Base-by-base conservation (phyloP, 2,329 filamentous ascomycete genomes). In the Pestalotiopsis sp. region DNA sequence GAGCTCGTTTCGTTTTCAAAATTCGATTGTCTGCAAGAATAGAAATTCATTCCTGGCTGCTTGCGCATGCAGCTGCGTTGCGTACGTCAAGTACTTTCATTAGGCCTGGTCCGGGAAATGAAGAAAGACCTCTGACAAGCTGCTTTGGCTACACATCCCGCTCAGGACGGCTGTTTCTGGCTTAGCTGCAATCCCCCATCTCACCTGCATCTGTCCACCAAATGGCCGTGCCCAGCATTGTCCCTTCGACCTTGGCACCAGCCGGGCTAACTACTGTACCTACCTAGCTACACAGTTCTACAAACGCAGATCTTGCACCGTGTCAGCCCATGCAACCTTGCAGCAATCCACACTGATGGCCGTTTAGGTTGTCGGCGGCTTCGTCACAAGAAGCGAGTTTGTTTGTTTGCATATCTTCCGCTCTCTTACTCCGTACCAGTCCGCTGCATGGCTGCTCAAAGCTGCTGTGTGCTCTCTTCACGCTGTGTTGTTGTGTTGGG, bases 321-420 rank as follows among this genome's bases (percentile, higher is more conserved):
- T 62, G 59, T 39, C 27, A 36, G 59, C 59, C 31, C n/a, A 17
- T 62, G 17, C 17, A 27, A 62, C 59, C 59, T 20, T 62, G 59
- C 25, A 59, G 57, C 45, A 20, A 52, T 59, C 57, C 59, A 62
- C 59, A 62, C 12, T 13, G 27, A n/a, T 62, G 36, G 59, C 59
- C 59, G 14, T 45, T 36, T 17, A 49, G 27, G 58, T 56, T 62
- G 25, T 45, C 25, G 58, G 41, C 58, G 58, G 57, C 61, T 56
- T 62, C 66, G 66, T 67, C 58, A 67, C 61, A 67, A 62, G 23
- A 39, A 57, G 64, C 25, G 20, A 52, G 57, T 66, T 66, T 66
- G 64, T 66, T 52, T 58, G 64, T 36, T 52, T 52, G 64, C 66
- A 61, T 62, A 36, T 39, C 59, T 58, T 67, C 58, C 38, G 20